Conservation (phyloP, 106 monocot genomes). For the Amphibolis antarctica region DNA sequence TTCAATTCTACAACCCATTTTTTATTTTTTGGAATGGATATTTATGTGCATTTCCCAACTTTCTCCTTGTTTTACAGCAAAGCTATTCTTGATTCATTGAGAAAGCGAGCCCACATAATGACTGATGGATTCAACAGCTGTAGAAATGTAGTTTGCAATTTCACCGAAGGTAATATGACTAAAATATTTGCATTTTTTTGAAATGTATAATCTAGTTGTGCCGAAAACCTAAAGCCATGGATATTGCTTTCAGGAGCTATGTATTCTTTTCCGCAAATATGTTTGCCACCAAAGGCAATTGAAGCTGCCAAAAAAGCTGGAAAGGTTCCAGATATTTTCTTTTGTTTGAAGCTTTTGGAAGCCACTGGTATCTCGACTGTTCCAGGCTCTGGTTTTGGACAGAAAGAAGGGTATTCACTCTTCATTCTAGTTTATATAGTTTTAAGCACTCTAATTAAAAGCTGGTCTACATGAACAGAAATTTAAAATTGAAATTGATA, state of each 20-base stretch:
- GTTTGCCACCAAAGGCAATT: slow-evolving; percentile 76
- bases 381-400: slow-evolving; percentile 99
- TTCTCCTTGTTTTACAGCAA: slow-evolving; percentile 59
- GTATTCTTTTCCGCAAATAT: slow-evolving; percentile 98
- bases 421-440: background rate
- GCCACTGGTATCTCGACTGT: slow-evolving; percentile 98
- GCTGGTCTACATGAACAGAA: no score
- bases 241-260: slow-evolving; percentile 70
- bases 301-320: slow-evolving; percentile 85
- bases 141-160: slow-evolving; percentile 93
- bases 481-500: no score
- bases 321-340: slow-evolving; percentile 94
- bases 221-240: background rate
- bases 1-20: no score
- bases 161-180: slow-evolving; percentile 62
- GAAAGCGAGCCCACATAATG: slow-evolving; percentile 88
- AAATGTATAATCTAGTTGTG: background rate
- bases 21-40: no score
- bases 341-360: slow-evolving; percentile 96
- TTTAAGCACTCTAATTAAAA: no score
- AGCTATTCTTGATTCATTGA: slow-evolving; percentile 64
- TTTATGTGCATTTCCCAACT: no score
- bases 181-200: background rate
- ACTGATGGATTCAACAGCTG: slow-evolving; percentile 99
- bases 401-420: slow-evolving; percentile 75